Base-by-base conservation (phyloP, 208 protist genomes). In the Leishmania arabica region DNA sequence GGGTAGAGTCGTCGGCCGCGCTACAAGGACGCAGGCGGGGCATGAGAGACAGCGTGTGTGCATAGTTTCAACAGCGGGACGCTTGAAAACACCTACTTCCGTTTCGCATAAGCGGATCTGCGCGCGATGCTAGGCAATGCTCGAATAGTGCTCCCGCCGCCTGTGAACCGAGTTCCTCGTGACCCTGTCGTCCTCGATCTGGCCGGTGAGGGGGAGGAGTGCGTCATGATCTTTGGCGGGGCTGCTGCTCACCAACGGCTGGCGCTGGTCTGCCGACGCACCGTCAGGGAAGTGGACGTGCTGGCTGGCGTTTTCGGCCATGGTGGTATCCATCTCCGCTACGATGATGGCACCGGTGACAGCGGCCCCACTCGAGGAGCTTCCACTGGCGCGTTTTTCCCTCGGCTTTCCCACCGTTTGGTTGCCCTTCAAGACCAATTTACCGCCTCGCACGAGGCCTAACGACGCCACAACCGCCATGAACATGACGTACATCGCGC, bases 401-500 rank as follows among this genome's bases (percentile, higher is more conserved):
- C 34, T 66, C 21, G 19, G 21, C 71, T 77, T 45, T 56, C 58
- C 54, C 64, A 69, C 76, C 60, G 64, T 70, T 62, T 81, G 58
- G 15, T 84, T 80, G n/a, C 82, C 75, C 72, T 72, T 78, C 49
- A 96, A 79, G 31, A 96, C 60, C 1, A 75, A 40, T 82, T 87
- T 85, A 6, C 93, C 93, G 31, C 86, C 89, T 24, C 84, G 86
- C 75, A 95, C 88, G 42, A 95, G 83, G 31, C 88, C 85, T 4
- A 96, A 40, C 15, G 93, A 93, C 21, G 93, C 91, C 56, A 94
- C 75, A 24, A 87, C 86, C 11, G 93, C 88, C 90, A 94, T 90
- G 80, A 95, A 90, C 91, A 96, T 94, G 27, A 95, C 91, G 79
- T 95, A 96, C 79, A 94, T 85, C 15, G 91, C 91, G 17, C 84